Base-by-base conservation (phyloP, 176 grass and related monocot species). In the Microstegium vimineum region DNA sequence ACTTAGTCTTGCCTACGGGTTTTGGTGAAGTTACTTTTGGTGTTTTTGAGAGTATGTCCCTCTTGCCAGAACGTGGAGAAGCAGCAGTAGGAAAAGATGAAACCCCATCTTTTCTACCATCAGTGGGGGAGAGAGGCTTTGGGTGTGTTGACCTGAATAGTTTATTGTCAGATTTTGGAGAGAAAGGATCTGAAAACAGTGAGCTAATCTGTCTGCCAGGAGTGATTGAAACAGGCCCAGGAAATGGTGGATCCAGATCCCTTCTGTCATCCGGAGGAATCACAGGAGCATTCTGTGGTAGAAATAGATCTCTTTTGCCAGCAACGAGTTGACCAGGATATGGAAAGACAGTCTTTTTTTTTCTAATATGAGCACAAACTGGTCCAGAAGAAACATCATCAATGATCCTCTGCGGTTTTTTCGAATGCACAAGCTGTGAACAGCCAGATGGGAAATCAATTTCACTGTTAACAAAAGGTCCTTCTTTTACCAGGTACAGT, bases 401-500 rank as follows among this genome's bases (percentile, higher is more conserved):
- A 18, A 94, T 36, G 33, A 98, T 57, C 66, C 45, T 88, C 69
- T 84, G 71, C 5, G 90, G 91, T 82, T 86, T 98, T 86, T 98
- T 98, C 1, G 16, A 77, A 60, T 86, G 90, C 73, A 98, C 95
- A 81, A 95, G 88, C 66, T 85, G 82, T 47, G 90, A 94, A 77
- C 86, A 70, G 47, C 90, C 82, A 49, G 86, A 91, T 80, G 86
- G 84, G 79, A 89, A 92, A 76, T 95, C 90, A 0, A 23, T 83
- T 66, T 94, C 92, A 62, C 84, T 80, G 36, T 91, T 91, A 84
- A 93, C 81, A 90, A 98, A 95, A 8, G 82, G 80, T 16, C 95
- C 90, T 80, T 93, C 90, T 89, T 95, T 98, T 69, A 98, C 92
- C 73, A 94, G 77, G 82, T 93, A 98, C 8, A 62, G 62, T 80